A percentile compares a stretch with the other conserved stretches of the same genome.
Conservation (phyloP, 345 rosid genomes). For the Eucalyptus curtisii region DNA sequence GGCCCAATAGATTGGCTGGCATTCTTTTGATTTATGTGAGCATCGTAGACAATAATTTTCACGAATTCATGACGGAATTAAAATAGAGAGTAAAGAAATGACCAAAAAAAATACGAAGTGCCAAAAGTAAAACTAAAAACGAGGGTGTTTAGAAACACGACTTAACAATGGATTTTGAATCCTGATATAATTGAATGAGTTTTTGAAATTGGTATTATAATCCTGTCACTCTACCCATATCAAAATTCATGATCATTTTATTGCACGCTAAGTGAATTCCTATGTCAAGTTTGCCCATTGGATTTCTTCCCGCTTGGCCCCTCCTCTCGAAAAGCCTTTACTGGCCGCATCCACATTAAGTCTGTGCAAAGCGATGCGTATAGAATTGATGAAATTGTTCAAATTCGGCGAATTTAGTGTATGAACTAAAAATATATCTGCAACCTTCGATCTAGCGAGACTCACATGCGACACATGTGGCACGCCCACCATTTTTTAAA, state of each 20-base stretch:
- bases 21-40: not conserved
- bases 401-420: too few species aligned
- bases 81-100: too few species aligned
- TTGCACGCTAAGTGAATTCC: rapidly evolving
- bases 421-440: not conserved
- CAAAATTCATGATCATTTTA: not conserved
- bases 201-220: not conserved
- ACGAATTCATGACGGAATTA: not conserved
- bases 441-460: not conserved
- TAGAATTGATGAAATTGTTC: too few species aligned
- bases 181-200: not conserved
- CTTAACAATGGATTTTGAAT: not conserved
- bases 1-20: not conserved
- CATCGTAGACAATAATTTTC: not conserved
- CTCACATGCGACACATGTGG: not conserved
- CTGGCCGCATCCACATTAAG: not conserved
- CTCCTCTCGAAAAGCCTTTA: too few species aligned
- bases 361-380: rapidly evolving
- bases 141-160: not conserved
- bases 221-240: rapidly evolving
- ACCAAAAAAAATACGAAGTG: rapidly evolving
- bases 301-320: not conserved
- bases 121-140: not conserved
- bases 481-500: not conserved
- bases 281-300: not conserved